These are phyloP conservation scores for Ophiostoma himal-ulmi DNA, from an alignment of 2,329 filamentous ascomycete genomes.

Conservation along the genomic window DNA sequence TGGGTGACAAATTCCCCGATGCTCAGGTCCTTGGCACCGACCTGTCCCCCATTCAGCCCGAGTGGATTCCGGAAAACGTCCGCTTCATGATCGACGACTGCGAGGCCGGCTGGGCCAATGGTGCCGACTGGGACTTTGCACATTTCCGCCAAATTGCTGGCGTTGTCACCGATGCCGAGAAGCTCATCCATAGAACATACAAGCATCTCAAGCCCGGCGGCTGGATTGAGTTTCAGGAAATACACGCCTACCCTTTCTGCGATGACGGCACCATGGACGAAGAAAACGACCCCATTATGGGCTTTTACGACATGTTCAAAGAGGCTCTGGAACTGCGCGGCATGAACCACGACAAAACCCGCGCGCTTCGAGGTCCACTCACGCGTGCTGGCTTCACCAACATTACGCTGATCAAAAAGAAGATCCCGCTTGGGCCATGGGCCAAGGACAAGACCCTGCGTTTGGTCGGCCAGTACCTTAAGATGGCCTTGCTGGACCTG, in stretches of 20 bases:
- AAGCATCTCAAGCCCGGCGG: conserved; percentile 41
- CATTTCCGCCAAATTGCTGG: conserved; percentile 52
- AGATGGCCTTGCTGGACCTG: conserved; percentile 36
- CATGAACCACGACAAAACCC: conserved; percentile 30
- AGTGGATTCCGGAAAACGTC: conserved; percentile 39
- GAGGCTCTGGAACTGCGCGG: conserved; percentile 35
- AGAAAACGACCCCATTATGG: conserved; percentile 36
- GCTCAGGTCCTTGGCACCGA: conserved; percentile 39
- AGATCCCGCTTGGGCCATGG: conserved; percentile 44
- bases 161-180: conserved; percentile 33
- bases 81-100: conserved; percentile 31
- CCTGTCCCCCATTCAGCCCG: conserved; percentile 40
- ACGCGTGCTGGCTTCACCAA: conserved; percentile 39
- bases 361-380: background rate
- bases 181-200: background rate
- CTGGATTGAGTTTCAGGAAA: conserved; percentile 46
- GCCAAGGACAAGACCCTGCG: conserved; percentile 37
- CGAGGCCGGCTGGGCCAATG: conserved; percentile 47
- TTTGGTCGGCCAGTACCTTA: conserved; percentile 39
- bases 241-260: conserved; percentile 37
- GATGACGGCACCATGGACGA: conserved; percentile 40
- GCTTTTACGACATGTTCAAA: conserved; percentile 30
- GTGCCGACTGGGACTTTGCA: conserved; percentile 49
- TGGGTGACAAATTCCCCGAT: conserved; percentile 35
- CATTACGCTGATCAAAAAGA: conserved; percentile 37